Conservation (phyloP, 352 stramenopile genomes). For the Phytophthora kernoviae region DNA sequence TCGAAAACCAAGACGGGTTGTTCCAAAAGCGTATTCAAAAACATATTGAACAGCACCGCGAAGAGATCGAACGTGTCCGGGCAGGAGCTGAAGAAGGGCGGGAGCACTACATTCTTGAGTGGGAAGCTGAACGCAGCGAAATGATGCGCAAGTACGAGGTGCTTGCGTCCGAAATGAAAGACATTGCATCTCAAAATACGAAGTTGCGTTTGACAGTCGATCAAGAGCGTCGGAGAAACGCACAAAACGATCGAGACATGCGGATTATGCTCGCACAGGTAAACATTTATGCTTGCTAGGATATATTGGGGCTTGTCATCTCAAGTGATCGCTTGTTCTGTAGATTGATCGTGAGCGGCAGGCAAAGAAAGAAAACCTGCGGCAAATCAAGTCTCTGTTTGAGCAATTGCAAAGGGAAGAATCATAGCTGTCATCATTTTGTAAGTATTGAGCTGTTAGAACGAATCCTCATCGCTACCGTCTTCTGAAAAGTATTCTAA, state of each 20-base stretch:
- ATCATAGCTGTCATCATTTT: conserved; percentile 26
- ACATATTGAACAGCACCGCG: conserved; percentile 48
- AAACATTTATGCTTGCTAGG: background rate
- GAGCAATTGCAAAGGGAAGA: conserved; percentile 69
- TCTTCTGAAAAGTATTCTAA: conserved; percentile 88
- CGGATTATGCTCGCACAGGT: conserved; percentile 65
- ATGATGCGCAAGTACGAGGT: conserved; percentile 51
- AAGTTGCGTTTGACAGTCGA: conserved; percentile 54
- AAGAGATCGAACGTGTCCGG: conserved; percentile 45
- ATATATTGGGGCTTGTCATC: background rate
- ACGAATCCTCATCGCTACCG: conserved; percentile 80
- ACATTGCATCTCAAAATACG: conserved; percentile 49
- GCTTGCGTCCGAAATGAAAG: conserved; percentile 46
- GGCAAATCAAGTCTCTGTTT: conserved; percentile 80
- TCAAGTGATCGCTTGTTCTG: background rate
- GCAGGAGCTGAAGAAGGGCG: conserved; percentile 41
- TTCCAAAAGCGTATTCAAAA: conserved; percentile 60
- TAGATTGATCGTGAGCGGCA: conserved; percentile 75
- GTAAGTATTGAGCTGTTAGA: conserved; percentile 44
- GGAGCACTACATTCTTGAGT: conserved; percentile 36
- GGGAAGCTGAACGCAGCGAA: conserved; percentile 35
- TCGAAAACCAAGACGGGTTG: conserved; percentile 60
- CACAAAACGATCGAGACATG: conserved; percentile 70
- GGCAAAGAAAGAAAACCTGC: conserved; percentile 69
- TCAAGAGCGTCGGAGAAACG: conserved; percentile 45